Evolutionary conservation across 352 stramenopile species (phyloP).

Genomic region (Globisporangium polare): DNA sequence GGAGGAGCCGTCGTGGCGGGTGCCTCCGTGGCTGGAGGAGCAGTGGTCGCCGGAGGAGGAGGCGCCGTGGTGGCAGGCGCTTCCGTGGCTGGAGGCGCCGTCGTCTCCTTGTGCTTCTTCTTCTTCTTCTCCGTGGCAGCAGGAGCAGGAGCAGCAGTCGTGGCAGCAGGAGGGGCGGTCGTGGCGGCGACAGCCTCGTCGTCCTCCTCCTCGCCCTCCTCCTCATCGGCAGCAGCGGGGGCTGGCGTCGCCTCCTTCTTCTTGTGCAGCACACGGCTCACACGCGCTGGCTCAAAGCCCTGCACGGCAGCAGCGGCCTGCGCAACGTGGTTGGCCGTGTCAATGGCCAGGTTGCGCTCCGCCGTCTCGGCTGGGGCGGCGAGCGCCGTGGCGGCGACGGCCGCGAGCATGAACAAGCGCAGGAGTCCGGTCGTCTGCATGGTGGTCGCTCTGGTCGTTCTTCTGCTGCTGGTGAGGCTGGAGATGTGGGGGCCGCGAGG

Average conservation of each 20-base stretch:
- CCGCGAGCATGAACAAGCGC: conserved; percentile 45
- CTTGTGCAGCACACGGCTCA: conserved; percentile 33
- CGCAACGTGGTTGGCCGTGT: conserved; percentile 15
- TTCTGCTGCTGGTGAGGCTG: conserved; percentile 14
- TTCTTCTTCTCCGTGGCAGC: conserved; percentile 18
- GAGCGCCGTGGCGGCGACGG: conserved; percentile 38
- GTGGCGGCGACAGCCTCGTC: conserved; percentile 11
- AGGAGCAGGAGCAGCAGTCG: conserved; percentile 8
- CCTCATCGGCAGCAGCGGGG: conserved; percentile 13
- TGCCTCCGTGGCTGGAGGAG: conserved; percentile 11
- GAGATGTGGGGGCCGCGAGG: conserved; percentile 12
- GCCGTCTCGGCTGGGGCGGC: conserved; percentile 19
- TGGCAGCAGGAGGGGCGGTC: not conserved
- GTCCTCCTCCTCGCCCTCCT: conserved; percentile 18
- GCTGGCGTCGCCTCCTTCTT: conserved; percentile 11
- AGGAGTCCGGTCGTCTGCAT: conserved; percentile 62
- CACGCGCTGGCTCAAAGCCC: conserved; percentile 20
- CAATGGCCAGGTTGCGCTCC: conserved; percentile 16
- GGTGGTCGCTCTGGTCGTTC: conserved; percentile 4
- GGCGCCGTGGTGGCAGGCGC: conserved; percentile 12
- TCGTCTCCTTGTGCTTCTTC: conserved; percentile 28
- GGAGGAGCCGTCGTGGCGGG: conserved; percentile 11
- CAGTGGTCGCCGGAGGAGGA: conserved; percentile 6
- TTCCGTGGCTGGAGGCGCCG: not conserved
- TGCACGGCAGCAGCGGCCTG: conserved; percentile 9